Percentiles rank a stretch among this genome's conserved stretches.
Evolutionary conservation across 345 rosid genomes (phyloP).

Genomic region (Salix udensis): DNA sequence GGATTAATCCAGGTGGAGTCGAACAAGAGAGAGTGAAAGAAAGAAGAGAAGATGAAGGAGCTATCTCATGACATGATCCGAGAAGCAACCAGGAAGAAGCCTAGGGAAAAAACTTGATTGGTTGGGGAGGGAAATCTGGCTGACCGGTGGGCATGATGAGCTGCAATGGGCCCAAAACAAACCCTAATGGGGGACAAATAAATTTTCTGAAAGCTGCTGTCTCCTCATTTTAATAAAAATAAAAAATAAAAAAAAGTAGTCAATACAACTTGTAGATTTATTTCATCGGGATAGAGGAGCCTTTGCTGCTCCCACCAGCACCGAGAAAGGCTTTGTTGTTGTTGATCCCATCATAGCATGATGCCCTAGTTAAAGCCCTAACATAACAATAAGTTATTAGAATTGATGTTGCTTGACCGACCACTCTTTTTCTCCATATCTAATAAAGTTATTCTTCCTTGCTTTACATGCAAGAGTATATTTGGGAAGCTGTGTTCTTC

Average conservation of each 20-base stretch:
- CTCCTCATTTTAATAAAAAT: constrained; percentile 22
- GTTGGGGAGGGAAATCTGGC: constrained; percentile 17
- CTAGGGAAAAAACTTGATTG: constrained; percentile 7
- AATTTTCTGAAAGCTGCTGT: constrained; percentile 19
- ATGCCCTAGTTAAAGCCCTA: constrained; percentile 11
- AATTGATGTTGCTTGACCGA: constrained; percentile 8
- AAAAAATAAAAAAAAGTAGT: not conserved
- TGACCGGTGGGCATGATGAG: constrained; percentile 31
- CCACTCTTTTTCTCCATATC: not conserved
- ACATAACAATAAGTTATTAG: not conserved
- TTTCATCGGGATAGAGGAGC: not conserved
- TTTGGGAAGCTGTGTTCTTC: constrained; percentile 50
- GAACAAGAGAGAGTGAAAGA: no score
- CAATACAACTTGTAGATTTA: not conserved
- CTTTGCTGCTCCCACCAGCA: constrained; percentile 28
- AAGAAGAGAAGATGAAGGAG: not conserved
- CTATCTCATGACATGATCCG: constrained; percentile 16
- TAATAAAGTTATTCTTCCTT: constrained; percentile 13
- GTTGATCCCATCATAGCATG: constrained; percentile 40
- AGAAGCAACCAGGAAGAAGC: constrained; percentile 19
- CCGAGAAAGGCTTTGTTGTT: constrained; percentile 26
- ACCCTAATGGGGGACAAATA: constrained; percentile 44
- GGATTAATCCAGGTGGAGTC: not conserved
- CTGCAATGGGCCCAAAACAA: constrained; percentile 31
- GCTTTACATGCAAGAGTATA: constrained; percentile 42